A percentile compares a stretch with the other conserved stretches of the same genome.
Evolutionary conservation across 768 basidiomycete species (phyloP).

Genomic region (Mycena alexandri): DNA sequence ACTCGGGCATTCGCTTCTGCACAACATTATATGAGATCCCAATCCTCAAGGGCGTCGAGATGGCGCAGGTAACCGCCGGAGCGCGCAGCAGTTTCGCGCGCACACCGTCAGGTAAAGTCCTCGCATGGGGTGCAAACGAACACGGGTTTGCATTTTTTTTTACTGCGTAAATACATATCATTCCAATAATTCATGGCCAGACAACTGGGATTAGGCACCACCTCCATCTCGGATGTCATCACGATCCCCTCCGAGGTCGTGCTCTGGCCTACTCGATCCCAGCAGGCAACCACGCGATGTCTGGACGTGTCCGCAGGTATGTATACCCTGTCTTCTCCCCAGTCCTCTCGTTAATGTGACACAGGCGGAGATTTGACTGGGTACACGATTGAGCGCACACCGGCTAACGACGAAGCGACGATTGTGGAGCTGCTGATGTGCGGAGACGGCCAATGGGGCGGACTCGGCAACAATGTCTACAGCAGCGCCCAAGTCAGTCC

Average conservation of each 20-base stretch:
- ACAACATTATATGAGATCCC: constrained; percentile 84
- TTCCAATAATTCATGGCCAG: constrained; percentile 51
- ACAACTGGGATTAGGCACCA: constrained; percentile 84
- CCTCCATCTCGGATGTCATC: constrained; percentile 73
- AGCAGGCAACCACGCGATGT: constrained; percentile 69
- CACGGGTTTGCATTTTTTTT: constrained; percentile 65
- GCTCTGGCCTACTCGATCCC: constrained; percentile 69
- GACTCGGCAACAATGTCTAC: constrained; percentile 75
- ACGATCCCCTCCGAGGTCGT: constrained; percentile 88
- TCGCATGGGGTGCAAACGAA: constrained; percentile 93
- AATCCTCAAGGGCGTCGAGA: constrained; percentile 69
- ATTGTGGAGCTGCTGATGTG: constrained; percentile 72
- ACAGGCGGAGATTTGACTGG: constrained; percentile 82
- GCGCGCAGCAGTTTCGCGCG: constrained; percentile 78
- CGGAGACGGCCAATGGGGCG: constrained; percentile 89
- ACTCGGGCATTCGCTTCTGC: constrained; percentile 71
- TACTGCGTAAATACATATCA: background rate
- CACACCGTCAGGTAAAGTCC: constrained; percentile 76
- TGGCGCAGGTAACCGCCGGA: constrained; percentile 81
- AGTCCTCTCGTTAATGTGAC: constrained; percentile 10
- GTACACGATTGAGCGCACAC: constrained; percentile 74
- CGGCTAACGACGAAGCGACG: constrained; percentile 40
- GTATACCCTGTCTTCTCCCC: background rate
- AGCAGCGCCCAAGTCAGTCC: constrained; percentile 81
- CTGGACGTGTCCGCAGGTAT: constrained; percentile 74